Evolutionary conservation across 139 green algal genomes (phyloP).

Genomic region (Nannochloris sp.): DNA sequence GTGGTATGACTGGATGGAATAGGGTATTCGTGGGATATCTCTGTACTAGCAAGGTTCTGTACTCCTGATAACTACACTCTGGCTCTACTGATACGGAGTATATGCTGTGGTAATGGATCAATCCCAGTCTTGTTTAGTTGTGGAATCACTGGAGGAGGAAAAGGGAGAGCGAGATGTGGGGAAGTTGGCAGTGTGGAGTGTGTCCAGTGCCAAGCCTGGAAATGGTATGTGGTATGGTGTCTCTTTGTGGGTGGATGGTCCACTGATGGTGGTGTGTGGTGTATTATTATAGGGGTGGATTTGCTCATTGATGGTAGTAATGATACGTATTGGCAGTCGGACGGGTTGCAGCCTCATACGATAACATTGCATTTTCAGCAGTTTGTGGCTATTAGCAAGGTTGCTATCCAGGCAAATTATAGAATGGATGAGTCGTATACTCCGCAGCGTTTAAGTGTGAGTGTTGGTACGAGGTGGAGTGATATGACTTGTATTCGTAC

Average conservation of each 20-base stretch:
- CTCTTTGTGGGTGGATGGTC: no score
- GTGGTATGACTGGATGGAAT: no score
- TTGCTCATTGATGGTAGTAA: conserved; percentile 76
- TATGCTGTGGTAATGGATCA: no score
- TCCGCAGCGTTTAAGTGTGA: conserved; percentile 71
- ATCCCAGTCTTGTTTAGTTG: not conserved
- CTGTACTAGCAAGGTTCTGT: no score
- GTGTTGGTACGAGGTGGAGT: conserved; percentile 63
- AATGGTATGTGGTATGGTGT: conserved; percentile 50
- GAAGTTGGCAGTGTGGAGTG: conserved; percentile 77
- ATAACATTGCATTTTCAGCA: conserved; percentile 89
- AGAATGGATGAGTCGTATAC: conserved; percentile 96
- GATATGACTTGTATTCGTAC: conserved; percentile 76
- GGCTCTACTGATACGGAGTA: no score
- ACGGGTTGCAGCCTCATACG: conserved; percentile 83
- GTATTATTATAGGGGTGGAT: conserved; percentile 72
- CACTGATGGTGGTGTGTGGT: no score
- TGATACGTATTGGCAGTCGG: conserved; percentile 96
- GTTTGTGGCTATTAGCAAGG: conserved; percentile 46
- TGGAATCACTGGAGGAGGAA: conserved; percentile 7
- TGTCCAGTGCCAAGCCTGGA: conserved; percentile 88
- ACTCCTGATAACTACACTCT: no score
- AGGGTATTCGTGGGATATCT: no score
- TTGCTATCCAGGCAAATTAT: conserved; percentile 86
- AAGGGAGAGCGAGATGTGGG: conserved; percentile 61